Conservation (phyloP, 306 rosid genomes). For the Citrullus mucosospermus region DNA sequence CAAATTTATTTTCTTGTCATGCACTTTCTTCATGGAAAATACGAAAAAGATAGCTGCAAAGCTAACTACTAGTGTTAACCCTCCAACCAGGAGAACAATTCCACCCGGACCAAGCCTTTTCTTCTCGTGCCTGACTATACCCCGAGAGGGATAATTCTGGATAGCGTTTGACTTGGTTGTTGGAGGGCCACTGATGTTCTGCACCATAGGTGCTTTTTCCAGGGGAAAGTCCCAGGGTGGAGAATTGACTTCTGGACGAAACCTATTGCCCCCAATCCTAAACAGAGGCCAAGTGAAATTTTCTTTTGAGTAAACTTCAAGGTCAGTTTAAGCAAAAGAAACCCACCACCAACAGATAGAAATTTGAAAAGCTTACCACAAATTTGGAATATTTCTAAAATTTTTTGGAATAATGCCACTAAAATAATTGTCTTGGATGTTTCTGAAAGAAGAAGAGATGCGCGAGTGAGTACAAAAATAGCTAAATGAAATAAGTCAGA, state of each 20-base stretch:
- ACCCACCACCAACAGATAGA: constrained; percentile 1
- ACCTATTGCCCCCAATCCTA: constrained; percentile 79
- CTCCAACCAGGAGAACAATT: constrained; percentile 61
- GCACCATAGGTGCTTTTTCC: constrained; percentile 29
- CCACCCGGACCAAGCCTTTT: constrained; percentile 53
- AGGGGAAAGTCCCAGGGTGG: constrained; percentile 79
- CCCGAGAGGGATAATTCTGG: constrained; percentile 37
- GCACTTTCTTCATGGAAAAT: constrained; percentile 28
- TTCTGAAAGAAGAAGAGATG: constrained; percentile 39
- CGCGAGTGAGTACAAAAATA: neutral
- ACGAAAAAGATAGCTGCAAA: constrained; percentile 45
- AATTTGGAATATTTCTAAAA: constrained; percentile 67
- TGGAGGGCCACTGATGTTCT: constrained; percentile 48
- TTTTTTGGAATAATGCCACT: constrained; percentile 80
- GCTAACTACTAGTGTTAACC: constrained; percentile 48
- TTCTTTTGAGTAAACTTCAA: neutral
- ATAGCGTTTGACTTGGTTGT: constrained; percentile 60
- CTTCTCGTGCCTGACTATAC: constrained; percentile 30
- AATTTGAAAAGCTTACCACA: constrained; percentile 38
- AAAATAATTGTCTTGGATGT: constrained; percentile 63
- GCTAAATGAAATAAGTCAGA: neutral
- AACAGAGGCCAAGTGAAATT: constrained; percentile 1
- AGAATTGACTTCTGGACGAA: constrained; percentile 39
- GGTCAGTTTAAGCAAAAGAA: constrained; percentile 9
- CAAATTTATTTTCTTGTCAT: constrained; percentile 16